Evolutionary conservation across 176 grass and related monocot genomes (phyloP), one percentile per base, ranked within the genome.

Genomic region (Coix lacrymajobi): DNA sequence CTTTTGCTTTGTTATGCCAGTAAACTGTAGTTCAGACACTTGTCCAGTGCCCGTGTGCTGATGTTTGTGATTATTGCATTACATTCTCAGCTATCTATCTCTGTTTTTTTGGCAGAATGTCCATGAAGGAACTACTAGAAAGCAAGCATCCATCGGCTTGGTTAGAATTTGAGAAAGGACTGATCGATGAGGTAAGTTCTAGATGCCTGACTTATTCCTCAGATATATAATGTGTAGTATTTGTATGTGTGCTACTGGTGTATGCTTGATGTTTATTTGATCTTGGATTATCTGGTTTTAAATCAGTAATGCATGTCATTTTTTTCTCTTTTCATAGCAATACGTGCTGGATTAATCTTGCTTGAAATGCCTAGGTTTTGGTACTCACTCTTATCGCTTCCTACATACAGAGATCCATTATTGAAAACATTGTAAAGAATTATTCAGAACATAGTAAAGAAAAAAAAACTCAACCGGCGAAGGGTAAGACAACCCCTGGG

Each of bases 91-190:
- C 19, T 14, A 11, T 62, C 4, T 62, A 6, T 25, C 24, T 54
- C 78, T 36, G 1, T 38, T 69, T 77, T 7, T 5, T 49, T 49
- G 79, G 44, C 69, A 98, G 95, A 89, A 93, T 98, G 92, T 87
- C 95, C 64, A 98, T 93, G 92, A 93, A 98, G 72, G 92, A 98
- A 88, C 87, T 98, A 43, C 48, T 95, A 57, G 84, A 94, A 83
- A 87, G 68, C 77, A 98, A 98, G 41, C 95, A 98, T 75, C 95
- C 95, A 85, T 93, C 92, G 32, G 71, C 90, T 54, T 98, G 95
- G 92, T 58, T 73, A 11, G 95, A 98, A 88, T 98, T 98, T 78
- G 95, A 98, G 79, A 90, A 79, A 58, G 95, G 95, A 25, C 37
- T 79, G 45, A 98, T 98, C 73, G 73, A 91, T 90, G 95, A 98